phyloP scores from a whole-genome alignment of 129 eudicot species.

The Pulicaria dysenterica region DNA sequence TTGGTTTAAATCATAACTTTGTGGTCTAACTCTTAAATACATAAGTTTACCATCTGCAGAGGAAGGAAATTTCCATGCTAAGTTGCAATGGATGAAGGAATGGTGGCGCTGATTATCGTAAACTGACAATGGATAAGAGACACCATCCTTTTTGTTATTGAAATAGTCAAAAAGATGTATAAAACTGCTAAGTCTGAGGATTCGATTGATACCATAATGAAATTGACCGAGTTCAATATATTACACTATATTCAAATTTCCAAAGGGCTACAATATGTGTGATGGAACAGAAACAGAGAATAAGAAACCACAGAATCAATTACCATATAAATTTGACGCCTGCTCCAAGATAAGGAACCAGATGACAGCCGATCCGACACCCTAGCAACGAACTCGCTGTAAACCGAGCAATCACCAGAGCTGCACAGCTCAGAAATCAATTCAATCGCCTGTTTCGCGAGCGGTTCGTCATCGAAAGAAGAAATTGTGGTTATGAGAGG shows the following conservation, averaged over 20 bases:
- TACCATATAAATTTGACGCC: slow-evolving; percentile 80
- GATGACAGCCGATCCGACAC: slow-evolving; percentile 56
- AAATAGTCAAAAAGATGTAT: background rate
- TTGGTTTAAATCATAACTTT: background rate
- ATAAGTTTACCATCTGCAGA: slow-evolving; percentile 13
- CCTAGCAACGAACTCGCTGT: slow-evolving; percentile 62
- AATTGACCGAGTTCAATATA: background rate
- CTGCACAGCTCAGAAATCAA: slow-evolving; percentile 47
- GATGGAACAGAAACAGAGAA: background rate
- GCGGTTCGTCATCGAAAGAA: slow-evolving; percentile 58
- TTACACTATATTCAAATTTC: background rate
- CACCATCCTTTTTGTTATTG: background rate
- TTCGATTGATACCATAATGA: background rate
- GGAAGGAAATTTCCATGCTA: background rate
- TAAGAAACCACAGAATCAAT: background rate
- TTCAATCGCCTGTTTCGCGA: slow-evolving; percentile 63
- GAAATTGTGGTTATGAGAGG: slow-evolving; percentile 66
- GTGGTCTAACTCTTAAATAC: slow-evolving; percentile 10
- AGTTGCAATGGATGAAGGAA: slow-evolving; percentile 2
- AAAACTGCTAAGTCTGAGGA: background rate
- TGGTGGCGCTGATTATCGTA: background rate
- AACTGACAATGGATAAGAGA: background rate
- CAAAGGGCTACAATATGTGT: background rate
- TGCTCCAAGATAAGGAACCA: slow-evolving; percentile 67
- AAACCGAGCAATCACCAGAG: slow-evolving; percentile 40